Percentiles rank a stretch among this genome's conserved stretches.
phyloP scores from a whole-genome alignment of 2,329 filamentous ascomycete species.

The Fusarium neocosmosporiellum region DNA sequence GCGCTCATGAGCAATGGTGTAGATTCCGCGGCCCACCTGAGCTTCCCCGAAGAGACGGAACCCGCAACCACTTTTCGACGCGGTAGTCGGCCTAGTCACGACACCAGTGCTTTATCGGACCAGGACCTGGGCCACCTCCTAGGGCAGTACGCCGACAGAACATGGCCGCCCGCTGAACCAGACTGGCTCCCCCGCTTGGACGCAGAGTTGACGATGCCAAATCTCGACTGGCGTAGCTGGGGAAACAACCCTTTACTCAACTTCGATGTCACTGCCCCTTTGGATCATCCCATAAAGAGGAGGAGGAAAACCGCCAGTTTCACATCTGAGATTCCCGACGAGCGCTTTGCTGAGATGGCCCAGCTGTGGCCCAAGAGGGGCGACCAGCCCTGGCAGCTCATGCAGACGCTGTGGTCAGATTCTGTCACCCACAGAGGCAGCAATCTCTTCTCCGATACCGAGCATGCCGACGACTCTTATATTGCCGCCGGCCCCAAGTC shows the following conservation, averaged over 20 bases:
- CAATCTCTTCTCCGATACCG: not conserved
- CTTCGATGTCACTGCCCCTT: not conserved
- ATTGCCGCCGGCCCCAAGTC: not conserved
- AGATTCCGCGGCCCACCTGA: not conserved
- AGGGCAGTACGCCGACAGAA: not conserved
- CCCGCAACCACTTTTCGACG: not conserved
- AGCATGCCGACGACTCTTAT: not conserved
- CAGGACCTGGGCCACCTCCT: not conserved
- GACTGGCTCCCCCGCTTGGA: not conserved
- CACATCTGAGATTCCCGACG: not conserved
- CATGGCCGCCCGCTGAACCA: not conserved
- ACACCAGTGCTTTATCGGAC: not conserved
- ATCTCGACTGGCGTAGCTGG: not conserved
- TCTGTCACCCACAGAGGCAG: not conserved
- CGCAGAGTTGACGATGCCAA: not conserved
- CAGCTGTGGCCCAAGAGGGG: conserved; percentile 2
- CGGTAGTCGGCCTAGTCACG: not conserved
- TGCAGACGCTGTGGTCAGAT: not conserved
- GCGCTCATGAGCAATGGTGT: not conserved
- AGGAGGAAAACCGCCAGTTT: not conserved
- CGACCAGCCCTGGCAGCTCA: not conserved
- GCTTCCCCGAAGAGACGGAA: not conserved
- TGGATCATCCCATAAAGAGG: not conserved
- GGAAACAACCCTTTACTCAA: not conserved
- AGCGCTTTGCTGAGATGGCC: conserved; percentile 4